Conservation (phyloP, 2,329 filamentous ascomycete genomes). For the Ceratocystis lukuohia region DNA sequence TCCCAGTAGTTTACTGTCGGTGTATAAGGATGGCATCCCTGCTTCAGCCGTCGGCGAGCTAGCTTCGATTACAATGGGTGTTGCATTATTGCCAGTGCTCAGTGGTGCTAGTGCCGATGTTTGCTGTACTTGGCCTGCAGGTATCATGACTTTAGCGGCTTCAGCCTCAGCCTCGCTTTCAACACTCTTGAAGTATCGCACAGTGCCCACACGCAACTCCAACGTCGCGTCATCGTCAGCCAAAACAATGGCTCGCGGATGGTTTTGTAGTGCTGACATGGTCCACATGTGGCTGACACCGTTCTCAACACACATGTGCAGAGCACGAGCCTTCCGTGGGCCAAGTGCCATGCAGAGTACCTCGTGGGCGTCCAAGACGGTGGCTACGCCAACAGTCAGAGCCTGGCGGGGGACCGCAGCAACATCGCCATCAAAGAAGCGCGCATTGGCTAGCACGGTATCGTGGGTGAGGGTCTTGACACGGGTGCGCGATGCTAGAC, state of each 20-base stretch:
- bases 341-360: slow-evolving; percentile 74
- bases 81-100: slow-evolving; percentile 23
- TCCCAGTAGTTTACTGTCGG: not conserved
- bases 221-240: slow-evolving; percentile 69
- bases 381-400: slow-evolving; percentile 72
- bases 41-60: slow-evolving; percentile 26
- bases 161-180: slow-evolving; percentile 49
- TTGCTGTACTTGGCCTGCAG: not conserved
- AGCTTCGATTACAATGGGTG: slow-evolving; percentile 32
- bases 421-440: slow-evolving; percentile 68
- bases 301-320: slow-evolving; percentile 69
- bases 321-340: slow-evolving; percentile 63
- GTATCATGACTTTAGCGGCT: slow-evolving; percentile 24
- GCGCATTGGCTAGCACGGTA: slow-evolving; percentile 71
- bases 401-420: slow-evolving; percentile 66
- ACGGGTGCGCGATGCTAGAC: slow-evolving; percentile 60
- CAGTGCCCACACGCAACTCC: slow-evolving; percentile 60
- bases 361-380: slow-evolving; percentile 66
- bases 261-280: slow-evolving; percentile 64
- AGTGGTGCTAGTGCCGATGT: slow-evolving; percentile 4
- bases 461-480: slow-evolving; percentile 82
- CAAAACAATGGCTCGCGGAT: slow-evolving; percentile 69
- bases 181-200: slow-evolving; percentile 60
- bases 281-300: slow-evolving; percentile 89
- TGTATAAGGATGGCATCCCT: not conserved